These are phyloP conservation scores for Amaranthus hypochondriacus DNA, from an alignment of 148 eudicot genomes.

Conservation along the genomic window DNA sequence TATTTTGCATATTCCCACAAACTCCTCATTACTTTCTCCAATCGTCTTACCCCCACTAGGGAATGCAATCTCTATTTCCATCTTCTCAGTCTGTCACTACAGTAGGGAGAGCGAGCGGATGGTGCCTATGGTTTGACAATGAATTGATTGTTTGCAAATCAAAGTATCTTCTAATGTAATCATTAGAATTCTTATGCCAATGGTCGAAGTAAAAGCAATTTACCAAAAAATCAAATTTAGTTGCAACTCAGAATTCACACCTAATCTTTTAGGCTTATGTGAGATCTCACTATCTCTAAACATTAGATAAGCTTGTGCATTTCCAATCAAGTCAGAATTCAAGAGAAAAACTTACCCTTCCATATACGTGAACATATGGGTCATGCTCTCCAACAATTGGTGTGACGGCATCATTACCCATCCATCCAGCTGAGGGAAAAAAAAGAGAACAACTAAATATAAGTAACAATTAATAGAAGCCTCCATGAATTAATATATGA, in stretches of 20 bases:
- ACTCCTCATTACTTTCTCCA: not conserved
- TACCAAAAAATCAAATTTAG: not conserved
- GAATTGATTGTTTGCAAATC: too few relatives aligned
- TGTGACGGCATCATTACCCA: constrained; percentile 80
- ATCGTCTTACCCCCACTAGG: not conserved
- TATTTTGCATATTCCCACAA: not conserved
- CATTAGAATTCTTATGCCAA: not conserved
- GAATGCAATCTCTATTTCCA: too few relatives aligned
- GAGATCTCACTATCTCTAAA: not conserved
- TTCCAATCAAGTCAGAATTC: not conserved
- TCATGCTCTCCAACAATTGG: constrained; percentile 92
- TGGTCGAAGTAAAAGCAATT: not conserved
- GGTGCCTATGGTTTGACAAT: not conserved
- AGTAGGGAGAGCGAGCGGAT: too few relatives aligned
- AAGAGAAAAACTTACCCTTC: constrained; percentile 54
- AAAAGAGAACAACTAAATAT: constrained; percentile 1
- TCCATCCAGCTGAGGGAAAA: constrained; percentile 82
- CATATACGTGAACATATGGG: constrained; percentile 70
- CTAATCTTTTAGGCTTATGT: too few relatives aligned
- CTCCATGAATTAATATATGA: not conserved
- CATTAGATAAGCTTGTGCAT: not conserved
- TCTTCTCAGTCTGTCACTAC: too few relatives aligned
- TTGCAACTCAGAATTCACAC: not conserved
- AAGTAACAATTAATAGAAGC: not conserved
- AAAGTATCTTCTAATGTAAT: too few relatives aligned